Conservation (phyloP, 192 early-diverging fungal genomes). For the Coemansia sp. region DNA sequence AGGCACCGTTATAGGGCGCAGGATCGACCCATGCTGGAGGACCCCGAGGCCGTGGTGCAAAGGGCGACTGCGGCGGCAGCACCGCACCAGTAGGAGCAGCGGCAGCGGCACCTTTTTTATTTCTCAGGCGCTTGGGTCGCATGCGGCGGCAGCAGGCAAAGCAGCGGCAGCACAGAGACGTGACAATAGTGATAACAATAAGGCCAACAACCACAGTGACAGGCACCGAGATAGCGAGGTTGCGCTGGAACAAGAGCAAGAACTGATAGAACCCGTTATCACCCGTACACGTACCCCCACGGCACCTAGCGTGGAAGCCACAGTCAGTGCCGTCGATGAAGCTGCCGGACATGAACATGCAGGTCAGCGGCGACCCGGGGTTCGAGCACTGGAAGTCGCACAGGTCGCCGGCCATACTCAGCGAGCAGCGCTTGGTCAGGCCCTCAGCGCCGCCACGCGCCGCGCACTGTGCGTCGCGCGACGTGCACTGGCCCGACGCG, state of each 20-base stretch:
- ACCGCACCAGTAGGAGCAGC: not conserved
- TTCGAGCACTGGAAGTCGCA: constrained; percentile 70
- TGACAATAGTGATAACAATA: constrained; percentile 33
- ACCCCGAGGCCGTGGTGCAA: not conserved
- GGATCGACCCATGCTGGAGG: constrained; percentile 31
- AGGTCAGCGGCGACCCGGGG: constrained; percentile 49
- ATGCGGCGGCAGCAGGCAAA: constrained; percentile 37
- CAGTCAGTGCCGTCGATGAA: constrained; percentile 75
- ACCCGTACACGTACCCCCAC: constrained; percentile 62
- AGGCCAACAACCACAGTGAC: constrained; percentile 53
- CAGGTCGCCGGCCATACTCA: constrained; percentile 56
- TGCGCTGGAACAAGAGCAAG: constrained; percentile 56
- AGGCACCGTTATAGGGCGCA: constrained; percentile 26
- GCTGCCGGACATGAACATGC: constrained; percentile 62
- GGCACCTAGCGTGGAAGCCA: constrained; percentile 60
- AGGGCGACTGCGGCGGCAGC: constrained; percentile 11
- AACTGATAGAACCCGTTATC: constrained; percentile 61
- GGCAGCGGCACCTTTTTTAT: not conserved
- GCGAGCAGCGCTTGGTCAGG: constrained; percentile 59
- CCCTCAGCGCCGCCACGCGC: constrained; percentile 59
- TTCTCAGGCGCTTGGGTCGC: constrained; percentile 16
- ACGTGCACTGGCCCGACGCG: constrained; percentile 75
- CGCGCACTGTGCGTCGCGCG: constrained; percentile 69
- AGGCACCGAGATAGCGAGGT: constrained; percentile 56
- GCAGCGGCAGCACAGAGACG: constrained; percentile 49